These are phyloP conservation scores for Tulasnella sp. DNA, from an alignment of 768 basidiomycete species.

Conservation along the genomic window DNA sequence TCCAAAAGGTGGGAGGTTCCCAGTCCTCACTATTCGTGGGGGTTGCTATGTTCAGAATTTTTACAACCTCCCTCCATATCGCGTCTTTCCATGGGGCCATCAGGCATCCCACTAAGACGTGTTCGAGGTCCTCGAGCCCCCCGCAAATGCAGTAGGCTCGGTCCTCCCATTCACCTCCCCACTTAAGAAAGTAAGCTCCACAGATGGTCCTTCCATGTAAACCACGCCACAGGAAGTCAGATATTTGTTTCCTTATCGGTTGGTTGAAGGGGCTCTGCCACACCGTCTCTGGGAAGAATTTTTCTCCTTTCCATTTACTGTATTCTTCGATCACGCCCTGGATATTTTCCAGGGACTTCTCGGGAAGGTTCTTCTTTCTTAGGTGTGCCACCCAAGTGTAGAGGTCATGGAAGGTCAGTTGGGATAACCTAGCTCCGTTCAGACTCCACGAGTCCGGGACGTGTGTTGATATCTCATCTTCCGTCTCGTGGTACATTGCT, in stretches of 20 bases:
- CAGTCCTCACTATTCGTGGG: not conserved
- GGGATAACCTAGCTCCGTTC: constrained; percentile 1
- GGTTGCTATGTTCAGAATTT: not conserved
- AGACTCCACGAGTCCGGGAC: not conserved
- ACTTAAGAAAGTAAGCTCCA: constrained; percentile 1
- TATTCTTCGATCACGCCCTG: not conserved
- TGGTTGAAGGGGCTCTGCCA: not conserved
- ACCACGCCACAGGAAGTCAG: constrained; percentile 10
- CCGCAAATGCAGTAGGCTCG: constrained; percentile 4
- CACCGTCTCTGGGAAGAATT: not conserved
- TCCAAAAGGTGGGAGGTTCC: not conserved
- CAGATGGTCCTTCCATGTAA: constrained; percentile 3
- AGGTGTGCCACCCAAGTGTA: not conserved
- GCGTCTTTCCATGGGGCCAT: not conserved
- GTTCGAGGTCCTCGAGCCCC: constrained; percentile 1
- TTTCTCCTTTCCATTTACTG: not conserved
- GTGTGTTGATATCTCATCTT: not conserved
- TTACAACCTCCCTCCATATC: not conserved
- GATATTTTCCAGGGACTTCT: not conserved
- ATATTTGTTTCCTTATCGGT: constrained; percentile 10
- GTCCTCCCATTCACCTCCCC: constrained; percentile 16
- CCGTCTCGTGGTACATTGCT: not conserved
- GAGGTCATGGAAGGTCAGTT: not conserved
- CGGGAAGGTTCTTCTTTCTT: not conserved
- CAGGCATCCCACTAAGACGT: not conserved